These are phyloP conservation scores for Eucalyptus pumila DNA, from an alignment of 345 rosid species.

Conservation along the genomic window DNA sequence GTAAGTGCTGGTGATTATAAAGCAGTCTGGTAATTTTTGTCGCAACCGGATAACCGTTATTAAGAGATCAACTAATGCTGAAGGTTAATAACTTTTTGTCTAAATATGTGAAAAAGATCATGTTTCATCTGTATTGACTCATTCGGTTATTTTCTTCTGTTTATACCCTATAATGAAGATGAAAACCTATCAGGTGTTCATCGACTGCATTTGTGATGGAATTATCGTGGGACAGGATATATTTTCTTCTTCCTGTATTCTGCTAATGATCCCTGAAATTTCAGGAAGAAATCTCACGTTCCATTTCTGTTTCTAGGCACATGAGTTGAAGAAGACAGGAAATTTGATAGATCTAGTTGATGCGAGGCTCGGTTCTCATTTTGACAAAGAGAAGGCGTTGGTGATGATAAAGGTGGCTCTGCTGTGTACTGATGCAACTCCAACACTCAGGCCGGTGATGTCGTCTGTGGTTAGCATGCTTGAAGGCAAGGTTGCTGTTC, in stretches of 20 bases:
- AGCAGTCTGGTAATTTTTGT: background rate
- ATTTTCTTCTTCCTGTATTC: background rate
- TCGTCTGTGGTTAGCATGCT: slow-evolving; percentile 12
- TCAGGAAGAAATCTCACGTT: background rate
- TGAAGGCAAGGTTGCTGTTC: background rate
- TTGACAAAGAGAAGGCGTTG: background rate
- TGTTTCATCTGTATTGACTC: background rate
- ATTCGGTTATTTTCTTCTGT: background rate
- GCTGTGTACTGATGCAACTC: background rate
- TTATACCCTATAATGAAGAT: background rate
- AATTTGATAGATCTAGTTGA: slow-evolving; percentile 2
- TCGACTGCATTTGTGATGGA: background rate
- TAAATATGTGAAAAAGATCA: background rate
- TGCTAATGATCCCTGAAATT: background rate
- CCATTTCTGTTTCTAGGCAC: background rate
- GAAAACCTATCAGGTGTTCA: too few relatives aligned
- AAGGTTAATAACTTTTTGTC: background rate
- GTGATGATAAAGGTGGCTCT: slow-evolving; percentile 3
- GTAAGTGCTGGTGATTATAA: background rate
- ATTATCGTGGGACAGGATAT: background rate
- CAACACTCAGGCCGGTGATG: slow-evolving; percentile 5
- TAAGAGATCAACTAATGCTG: background rate
- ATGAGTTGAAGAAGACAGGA: background rate
- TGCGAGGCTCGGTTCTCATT: background rate
- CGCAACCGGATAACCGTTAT: background rate